A percentile compares a stretch with the other conserved stretches of the same genome.
Evolutionary conservation across 768 basidiomycete species (phyloP).

Genomic region (Auriscalpium microsporum): DNA sequence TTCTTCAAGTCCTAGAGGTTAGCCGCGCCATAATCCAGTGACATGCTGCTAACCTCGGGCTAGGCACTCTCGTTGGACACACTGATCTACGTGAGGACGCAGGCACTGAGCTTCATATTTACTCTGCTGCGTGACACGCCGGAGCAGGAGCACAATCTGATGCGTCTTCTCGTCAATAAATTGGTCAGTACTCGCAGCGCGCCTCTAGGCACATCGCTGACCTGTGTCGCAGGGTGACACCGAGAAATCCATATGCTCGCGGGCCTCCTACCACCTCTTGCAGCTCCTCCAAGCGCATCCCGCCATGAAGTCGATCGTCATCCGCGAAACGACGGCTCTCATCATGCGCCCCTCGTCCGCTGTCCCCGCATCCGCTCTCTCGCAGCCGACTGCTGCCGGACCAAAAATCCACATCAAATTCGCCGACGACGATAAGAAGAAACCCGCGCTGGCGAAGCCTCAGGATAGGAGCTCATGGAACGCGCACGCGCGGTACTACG

Average conservation of each 20-base stretch:
- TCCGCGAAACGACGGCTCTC: conserved; percentile 76
- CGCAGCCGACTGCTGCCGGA: conserved; percentile 7
- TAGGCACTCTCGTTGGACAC: conserved; percentile 79
- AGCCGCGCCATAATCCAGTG: conserved; percentile 10
- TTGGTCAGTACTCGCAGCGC: conserved; percentile 42
- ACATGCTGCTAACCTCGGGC: background rate
- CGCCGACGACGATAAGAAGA: conserved; percentile 24
- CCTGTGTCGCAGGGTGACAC: conserved; percentile 56
- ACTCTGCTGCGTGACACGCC: conserved; percentile 82
- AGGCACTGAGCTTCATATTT: conserved; percentile 69
- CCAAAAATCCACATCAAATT: conserved; percentile 47
- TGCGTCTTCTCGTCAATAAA: conserved; percentile 89
- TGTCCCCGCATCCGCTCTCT: conserved; percentile 25
- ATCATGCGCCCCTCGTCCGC: conserved; percentile 56
- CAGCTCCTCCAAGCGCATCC: conserved; percentile 88
- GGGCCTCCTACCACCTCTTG: conserved; percentile 83
- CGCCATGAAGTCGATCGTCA: conserved; percentile 83
- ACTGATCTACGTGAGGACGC: conserved; percentile 80
- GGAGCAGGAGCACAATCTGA: conserved; percentile 95
- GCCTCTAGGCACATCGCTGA: background rate
- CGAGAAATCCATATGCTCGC: conserved; percentile 80
- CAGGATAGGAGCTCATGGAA: conserved; percentile 39
- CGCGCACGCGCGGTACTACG: conserved; percentile 83
- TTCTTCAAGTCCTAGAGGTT: conserved; percentile 88
- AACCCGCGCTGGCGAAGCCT: conserved; percentile 9